Evolutionary conservation across 305 asterid species (phyloP).

Genomic region (Euphrasia arctica): DNA sequence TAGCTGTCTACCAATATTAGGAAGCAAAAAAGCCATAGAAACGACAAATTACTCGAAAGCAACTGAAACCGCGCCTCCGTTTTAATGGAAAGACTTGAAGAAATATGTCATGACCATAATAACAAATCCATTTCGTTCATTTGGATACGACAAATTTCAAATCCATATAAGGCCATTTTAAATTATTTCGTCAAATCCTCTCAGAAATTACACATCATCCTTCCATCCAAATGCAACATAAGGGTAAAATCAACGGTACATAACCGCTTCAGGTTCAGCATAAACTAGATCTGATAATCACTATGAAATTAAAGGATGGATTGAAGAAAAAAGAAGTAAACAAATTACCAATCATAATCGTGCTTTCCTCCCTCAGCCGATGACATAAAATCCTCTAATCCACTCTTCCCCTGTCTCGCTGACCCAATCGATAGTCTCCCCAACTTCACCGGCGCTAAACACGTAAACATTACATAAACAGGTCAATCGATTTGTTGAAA

Average conservation of each 20-base stretch:
- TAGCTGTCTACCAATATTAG: conserved; percentile 1
- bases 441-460: conserved; percentile 54
- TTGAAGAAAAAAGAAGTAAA: conserved; percentile 10
- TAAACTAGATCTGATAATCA: conserved; percentile 31
- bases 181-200: too few species aligned
- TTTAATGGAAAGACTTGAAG: too few species aligned
- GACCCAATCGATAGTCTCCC: conserved; percentile 95
- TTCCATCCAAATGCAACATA: neutral
- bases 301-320: conserved; percentile 15
- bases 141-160: too few species aligned
- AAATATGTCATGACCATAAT: too few species aligned
- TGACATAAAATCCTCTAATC: conserved; percentile 68
- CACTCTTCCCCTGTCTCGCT: conserved; percentile 54
- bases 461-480: conserved; percentile 21
- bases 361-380: conserved; percentile 89
- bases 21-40: conserved; percentile 10
- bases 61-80: neutral
- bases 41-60: conserved; percentile 8
- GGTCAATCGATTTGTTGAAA: conserved; percentile 3
- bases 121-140: too few species aligned
- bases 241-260: conserved; percentile 17
- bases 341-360: conserved; percentile 88
- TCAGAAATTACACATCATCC: too few species aligned
- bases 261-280: neutral
- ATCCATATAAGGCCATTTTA: too few species aligned